phyloP scores from a whole-genome alignment of 306 rosid genomes.

The Vigna nakashimae region DNA sequence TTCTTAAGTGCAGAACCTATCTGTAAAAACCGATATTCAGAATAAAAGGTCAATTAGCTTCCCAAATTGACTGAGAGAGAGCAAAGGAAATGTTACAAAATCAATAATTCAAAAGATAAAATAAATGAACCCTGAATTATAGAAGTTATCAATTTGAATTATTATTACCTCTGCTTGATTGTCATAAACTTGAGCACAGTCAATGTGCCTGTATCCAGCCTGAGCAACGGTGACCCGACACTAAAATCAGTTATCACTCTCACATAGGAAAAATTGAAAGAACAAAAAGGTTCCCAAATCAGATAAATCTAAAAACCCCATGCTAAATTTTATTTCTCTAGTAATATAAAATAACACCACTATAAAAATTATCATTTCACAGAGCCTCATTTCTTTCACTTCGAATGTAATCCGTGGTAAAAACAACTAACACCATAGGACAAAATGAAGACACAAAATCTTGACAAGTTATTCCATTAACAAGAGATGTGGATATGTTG shows the following conservation, averaged over 20 bases:
- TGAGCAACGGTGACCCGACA: constrained; percentile 1
- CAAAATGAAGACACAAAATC: too few relatives aligned
- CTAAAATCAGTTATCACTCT: background rate
- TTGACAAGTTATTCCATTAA: too few relatives aligned
- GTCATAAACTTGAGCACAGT: constrained; percentile 62
- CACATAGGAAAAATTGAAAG: background rate
- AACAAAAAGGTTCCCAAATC: background rate
- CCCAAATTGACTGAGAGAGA: background rate
- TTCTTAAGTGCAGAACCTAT: constrained; percentile 69
- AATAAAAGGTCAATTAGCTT: background rate
- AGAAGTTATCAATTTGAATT: background rate
- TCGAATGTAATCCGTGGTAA: too few relatives aligned
- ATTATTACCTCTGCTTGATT: constrained; percentile 69
- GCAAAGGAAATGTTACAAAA: too few relatives aligned
- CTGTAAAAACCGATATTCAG: constrained; percentile 36
- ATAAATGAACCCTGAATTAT: background rate
- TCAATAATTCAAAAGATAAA: background rate
- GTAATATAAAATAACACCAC: background rate
- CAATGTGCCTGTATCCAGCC: constrained; percentile 74
- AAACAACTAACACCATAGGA: too few relatives aligned
- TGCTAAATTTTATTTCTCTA: background rate
- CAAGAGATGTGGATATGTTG: too few relatives aligned
- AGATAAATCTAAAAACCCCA: background rate
- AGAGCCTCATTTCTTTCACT: too few relatives aligned
- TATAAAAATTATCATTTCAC: background rate